Base-by-base conservation (phyloP, 2,329 filamentous ascomycete genomes). In the Xylaria sp. region DNA sequence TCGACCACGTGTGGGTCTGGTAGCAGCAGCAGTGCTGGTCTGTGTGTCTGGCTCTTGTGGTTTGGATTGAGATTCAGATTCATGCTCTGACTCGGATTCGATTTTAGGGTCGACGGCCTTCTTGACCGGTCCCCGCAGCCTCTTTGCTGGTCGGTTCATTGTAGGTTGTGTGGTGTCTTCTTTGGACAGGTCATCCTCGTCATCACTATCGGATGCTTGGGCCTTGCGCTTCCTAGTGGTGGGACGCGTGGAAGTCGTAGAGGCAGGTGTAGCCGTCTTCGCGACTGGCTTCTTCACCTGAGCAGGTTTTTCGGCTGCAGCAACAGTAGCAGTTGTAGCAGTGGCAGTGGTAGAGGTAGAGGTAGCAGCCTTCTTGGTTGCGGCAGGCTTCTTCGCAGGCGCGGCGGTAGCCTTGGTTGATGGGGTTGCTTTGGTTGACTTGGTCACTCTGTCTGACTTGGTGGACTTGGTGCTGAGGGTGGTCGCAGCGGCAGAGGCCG, bases 191-290 rank as follows among this genome's bases (percentile, higher is more conserved):
- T 82, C 81, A n/a, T 86, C 83, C 54, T 86, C 83, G 17, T 86
- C 83, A 17, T 78, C 87, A 13, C 54, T 61, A 15, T 65, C 65
- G 31, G 9, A 48, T 4, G 83, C 76, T 66, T 85, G 82, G 38
- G 83, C 84, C 80, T 90, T 90, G 70, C 88, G 80, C 76, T 87
- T 87, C 33, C 78, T 78, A 1, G 73, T 69, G 1, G 74, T 65
- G 11, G 77, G 68, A 38, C 70, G 72, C 20, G 79, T 67, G 10
- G 48, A 17, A 13, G 49, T 36, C 3, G 53, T 56, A 17, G 69
- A 57, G 38, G 48, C 48, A 42, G 59, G 51, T 3, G 67, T 46
- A 20, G 60, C 59, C 13, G 69, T 28, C 38, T 63, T 42, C 6
- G 66, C 60, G 11, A 69, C n/a, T 2, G 23, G 76, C 28, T 67